Conservation (phyloP, 129 eudicot genomes). For the Silybum marianum region DNA sequence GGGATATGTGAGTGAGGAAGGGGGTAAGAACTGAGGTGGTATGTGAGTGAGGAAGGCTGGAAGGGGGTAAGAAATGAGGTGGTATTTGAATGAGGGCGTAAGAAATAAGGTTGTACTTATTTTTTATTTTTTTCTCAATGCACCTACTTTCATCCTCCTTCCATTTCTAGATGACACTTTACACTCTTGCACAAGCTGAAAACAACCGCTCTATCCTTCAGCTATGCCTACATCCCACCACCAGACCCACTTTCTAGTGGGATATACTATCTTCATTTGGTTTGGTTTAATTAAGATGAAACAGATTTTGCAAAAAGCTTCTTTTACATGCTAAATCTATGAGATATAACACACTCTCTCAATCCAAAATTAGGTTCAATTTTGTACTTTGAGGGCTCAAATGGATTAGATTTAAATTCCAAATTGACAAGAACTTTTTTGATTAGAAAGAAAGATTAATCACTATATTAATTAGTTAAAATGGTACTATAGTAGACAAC, state of each 20-base stretch:
- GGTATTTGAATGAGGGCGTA: background rate
- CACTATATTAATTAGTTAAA: conserved; percentile 1
- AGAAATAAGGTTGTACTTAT: no score
- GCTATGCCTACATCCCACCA: background rate
- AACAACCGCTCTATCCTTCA: background rate
- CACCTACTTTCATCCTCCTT: background rate
- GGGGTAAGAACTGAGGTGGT: background rate
- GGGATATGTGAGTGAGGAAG: background rate
- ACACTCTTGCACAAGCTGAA: background rate
- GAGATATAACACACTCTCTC: background rate
- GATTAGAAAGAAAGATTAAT: conserved; percentile 3
- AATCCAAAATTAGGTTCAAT: conserved; percentile 3
- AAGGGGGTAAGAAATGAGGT: background rate
- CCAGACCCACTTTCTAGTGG: background rate
- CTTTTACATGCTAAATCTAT: background rate
- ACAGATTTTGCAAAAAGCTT: conserved; percentile 12
- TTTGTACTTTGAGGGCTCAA: conserved; percentile 2
- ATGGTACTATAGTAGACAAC: background rate
- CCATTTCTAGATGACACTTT: background rate
- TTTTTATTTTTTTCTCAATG: background rate
- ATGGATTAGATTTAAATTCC: background rate
- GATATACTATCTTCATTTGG: background rate
- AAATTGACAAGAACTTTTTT: background rate
- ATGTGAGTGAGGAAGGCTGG: background rate
- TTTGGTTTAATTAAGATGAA: background rate